A percentile compares a stretch with the other conserved stretches of the same genome.
Conservation (phyloP, 768 basidiomycete genomes). For the Galerina marginata region DNA sequence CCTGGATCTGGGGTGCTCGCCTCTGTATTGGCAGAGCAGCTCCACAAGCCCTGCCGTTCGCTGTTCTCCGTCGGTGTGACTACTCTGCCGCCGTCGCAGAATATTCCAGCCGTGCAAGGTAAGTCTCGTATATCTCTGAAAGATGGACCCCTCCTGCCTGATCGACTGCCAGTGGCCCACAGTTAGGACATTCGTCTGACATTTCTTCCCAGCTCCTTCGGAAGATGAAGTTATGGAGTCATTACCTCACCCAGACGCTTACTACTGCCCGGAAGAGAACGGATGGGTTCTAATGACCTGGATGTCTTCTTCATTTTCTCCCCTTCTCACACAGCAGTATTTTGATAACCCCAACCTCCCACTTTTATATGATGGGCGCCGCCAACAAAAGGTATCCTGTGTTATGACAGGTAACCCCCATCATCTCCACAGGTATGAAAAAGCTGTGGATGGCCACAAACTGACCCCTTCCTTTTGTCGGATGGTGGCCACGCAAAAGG, state of each 20-base stretch:
- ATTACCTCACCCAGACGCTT: conserved; percentile 81
- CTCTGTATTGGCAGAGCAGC: conserved; percentile 64
- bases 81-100: conserved; percentile 23
- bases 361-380: conserved; percentile 61
- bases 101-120: conserved; percentile 8
- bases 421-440: conserved; percentile 80
- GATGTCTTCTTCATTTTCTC: conserved; percentile 67
- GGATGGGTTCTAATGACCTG: conserved; percentile 81
- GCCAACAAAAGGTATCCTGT: conserved; percentile 56
- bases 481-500: conserved; percentile 55
- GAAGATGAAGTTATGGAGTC: conserved; percentile 69
- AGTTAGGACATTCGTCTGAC: conserved; percentile 9
- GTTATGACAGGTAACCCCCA: conserved; percentile 67
- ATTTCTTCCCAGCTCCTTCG: conserved; percentile 33
- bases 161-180: conserved; percentile 5
- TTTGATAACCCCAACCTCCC: conserved; percentile 39
- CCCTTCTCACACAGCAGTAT: conserved; percentile 66
- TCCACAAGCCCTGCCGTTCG: conserved; percentile 77
- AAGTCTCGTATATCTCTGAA: conserved; percentile 17
- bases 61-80: conserved; percentile 63
- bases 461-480: conserved; percentile 64
- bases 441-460: conserved; percentile 70
- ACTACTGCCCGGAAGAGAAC: conserved; percentile 83
- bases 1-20: conserved; percentile 78
- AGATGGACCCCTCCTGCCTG: conserved; percentile 30